A percentile compares a stretch with the other conserved stretches of the same genome.
Conservation (phyloP, 208 protist species). For the Wallacemonas sp. region DNA sequence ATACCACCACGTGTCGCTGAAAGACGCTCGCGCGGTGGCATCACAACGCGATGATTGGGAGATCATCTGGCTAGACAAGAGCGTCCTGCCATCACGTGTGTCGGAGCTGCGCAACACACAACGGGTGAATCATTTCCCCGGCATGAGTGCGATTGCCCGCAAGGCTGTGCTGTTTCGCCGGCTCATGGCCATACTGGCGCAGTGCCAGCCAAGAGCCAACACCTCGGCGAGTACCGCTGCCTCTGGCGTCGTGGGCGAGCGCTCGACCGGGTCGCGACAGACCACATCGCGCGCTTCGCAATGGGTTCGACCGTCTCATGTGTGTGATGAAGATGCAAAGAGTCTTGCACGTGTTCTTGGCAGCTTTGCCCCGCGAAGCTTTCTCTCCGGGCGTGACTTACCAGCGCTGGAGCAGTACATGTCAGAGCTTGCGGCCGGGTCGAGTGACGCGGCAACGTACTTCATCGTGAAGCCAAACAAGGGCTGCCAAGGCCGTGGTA, state of each 20-base stretch:
- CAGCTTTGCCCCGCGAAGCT: constrained; percentile 51
- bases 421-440: not conserved
- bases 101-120: constrained; percentile 64
- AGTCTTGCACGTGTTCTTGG: constrained; percentile 4
- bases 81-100: constrained; percentile 61
- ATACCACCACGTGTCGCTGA: constrained; percentile 42
- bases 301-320: not conserved
- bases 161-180: constrained; percentile 90
- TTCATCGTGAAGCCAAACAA: constrained; percentile 91
- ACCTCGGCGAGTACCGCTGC: not conserved
- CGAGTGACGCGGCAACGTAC: constrained; percentile 13
- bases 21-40: not conserved
- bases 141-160: constrained; percentile 87
- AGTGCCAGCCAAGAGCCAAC: not conserved
- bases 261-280: no score
- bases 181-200: constrained; percentile 51
- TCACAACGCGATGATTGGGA: constrained; percentile 46
- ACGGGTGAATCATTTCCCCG: constrained; percentile 93
- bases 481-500: constrained; percentile 81
- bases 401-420: constrained; percentile 30
- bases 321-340: not conserved
- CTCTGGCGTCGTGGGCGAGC: no score
- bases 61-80: constrained; percentile 90
- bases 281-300: not conserved
- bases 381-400: constrained; percentile 41